phyloP scores from a whole-genome alignment of 768 basidiomycete genomes.

The Tulasnella calospora region DNA sequence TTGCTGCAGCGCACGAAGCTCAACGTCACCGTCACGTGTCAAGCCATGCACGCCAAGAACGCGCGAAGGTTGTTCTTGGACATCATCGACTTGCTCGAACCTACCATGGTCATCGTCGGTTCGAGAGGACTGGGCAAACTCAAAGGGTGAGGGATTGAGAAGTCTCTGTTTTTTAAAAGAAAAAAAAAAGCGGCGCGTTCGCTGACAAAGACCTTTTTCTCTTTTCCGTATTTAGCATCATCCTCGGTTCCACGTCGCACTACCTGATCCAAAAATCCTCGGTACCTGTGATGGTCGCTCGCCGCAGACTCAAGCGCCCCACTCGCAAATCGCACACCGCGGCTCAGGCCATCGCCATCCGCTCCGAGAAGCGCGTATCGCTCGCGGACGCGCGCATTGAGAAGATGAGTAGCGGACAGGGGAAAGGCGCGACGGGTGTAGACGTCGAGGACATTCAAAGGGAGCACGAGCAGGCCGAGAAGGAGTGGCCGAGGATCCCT shows the following conservation, averaged over 20 bases:
- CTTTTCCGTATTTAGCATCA: conserved; percentile 72
- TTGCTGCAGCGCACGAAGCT: conserved; percentile 86
- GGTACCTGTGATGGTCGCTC: conserved; percentile 95
- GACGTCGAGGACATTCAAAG: conserved; percentile 73
- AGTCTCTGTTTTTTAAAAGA: too few species aligned
- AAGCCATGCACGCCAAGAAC: conserved; percentile 98
- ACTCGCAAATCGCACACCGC: conserved; percentile 76
- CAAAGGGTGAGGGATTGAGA: conserved; percentile 61
- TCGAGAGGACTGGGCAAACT: conserved; percentile 85
- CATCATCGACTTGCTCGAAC: conserved; percentile 80
- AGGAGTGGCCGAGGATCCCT: conserved; percentile 32
- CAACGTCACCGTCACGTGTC: conserved; percentile 81
- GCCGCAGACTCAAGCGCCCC: conserved; percentile 82
- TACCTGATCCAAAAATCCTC: conserved; percentile 92
- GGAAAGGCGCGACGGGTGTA: conserved; percentile 77
- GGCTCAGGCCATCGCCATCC: conserved; percentile 32
- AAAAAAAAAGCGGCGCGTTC: conserved; percentile 17
- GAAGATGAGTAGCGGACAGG: conserved; percentile 69
- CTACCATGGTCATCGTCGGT: conserved; percentile 90
- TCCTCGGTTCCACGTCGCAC: conserved; percentile 91
- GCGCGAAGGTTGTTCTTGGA: conserved; percentile 54
- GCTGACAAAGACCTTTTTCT: neutral
- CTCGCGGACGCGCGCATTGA: conserved; percentile 86
- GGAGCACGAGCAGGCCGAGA: conserved; percentile 45
- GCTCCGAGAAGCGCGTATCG: conserved; percentile 71